These are phyloP conservation scores for Puccinia triticina DNA, from an alignment of 1,284 basidiomycete genomes.

Conservation along the genomic window DNA sequence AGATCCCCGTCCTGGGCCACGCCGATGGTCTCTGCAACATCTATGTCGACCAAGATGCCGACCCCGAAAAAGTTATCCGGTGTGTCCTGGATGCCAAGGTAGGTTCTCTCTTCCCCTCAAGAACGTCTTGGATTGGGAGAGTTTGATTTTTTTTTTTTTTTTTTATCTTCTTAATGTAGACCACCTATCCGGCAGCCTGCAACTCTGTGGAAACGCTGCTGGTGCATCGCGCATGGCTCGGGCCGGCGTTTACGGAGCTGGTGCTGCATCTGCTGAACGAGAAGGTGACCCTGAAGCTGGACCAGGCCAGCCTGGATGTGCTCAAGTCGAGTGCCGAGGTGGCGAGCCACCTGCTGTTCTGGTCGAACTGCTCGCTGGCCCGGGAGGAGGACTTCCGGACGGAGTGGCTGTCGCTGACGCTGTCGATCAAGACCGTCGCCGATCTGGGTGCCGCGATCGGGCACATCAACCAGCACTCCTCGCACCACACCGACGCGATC, in stretches of 20 bases:
- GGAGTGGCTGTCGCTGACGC: conserved; percentile 81
- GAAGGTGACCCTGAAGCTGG: conserved; percentile 76
- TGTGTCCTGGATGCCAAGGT: conserved; percentile 92
- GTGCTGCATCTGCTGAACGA: conserved; percentile 70
- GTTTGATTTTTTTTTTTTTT: background rate
- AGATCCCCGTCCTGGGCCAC: conserved; percentile 98
- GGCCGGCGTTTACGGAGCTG: conserved; percentile 77
- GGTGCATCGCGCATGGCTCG: conserved; percentile 73
- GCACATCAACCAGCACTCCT: conserved; percentile 90
- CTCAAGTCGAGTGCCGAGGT: conserved; percentile 55
- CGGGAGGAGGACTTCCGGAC: conserved; percentile 71
- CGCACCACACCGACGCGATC: conserved; percentile 93
- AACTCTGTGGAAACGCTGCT: conserved; percentile 90
- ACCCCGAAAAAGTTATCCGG: conserved; percentile 74
- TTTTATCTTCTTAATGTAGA: conserved; percentile 64
- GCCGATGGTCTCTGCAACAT: conserved; percentile 92
- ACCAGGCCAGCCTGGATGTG: conserved; percentile 68
- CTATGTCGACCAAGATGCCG: conserved; percentile 82
- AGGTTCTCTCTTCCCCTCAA: background rate
- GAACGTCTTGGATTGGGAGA: background rate
- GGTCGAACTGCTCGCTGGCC: conserved; percentile 33
- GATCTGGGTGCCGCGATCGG: conserved; percentile 74
- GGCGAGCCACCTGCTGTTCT: conserved; percentile 41
- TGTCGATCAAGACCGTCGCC: conserved; percentile 76
- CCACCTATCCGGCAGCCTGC: conserved; percentile 93